Conservation (phyloP, 164 flowering plant species). For the Annona squamosa region DNA sequence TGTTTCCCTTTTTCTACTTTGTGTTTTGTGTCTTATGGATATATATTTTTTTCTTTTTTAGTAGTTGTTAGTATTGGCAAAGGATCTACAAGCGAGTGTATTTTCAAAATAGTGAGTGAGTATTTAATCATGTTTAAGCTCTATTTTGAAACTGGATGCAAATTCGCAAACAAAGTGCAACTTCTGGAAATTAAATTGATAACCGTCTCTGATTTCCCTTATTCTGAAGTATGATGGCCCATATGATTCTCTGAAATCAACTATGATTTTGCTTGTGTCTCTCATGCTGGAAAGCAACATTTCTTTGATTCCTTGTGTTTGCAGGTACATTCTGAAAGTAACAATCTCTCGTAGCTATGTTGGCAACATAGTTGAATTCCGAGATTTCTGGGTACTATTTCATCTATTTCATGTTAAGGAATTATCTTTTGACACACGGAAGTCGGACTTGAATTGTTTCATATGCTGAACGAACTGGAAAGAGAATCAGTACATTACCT, state of each 20-base stretch:
- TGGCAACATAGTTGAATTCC: constrained; percentile 73
- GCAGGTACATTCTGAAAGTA: constrained; percentile 85
- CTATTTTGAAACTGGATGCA: too few species aligned
- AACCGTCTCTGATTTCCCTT: not conserved
- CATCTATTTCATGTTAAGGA: not conserved
- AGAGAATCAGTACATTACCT: not conserved
- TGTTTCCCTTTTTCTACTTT: too few species aligned
- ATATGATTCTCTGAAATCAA: not conserved
- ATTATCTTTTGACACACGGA: not conserved
- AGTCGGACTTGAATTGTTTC: not conserved
- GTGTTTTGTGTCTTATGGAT: too few species aligned
- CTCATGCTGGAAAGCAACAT: too few species aligned
- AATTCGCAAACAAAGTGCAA: too few species aligned
- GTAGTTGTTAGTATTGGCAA: too few species aligned
- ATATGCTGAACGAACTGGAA: not conserved
- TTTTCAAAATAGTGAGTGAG: too few species aligned
- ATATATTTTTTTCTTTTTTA: too few species aligned
- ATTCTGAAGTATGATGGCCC: not conserved
- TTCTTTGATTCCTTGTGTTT: constrained; percentile 4
- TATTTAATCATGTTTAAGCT: too few species aligned
- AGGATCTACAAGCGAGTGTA: too few species aligned
- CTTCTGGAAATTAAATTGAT: too few species aligned
- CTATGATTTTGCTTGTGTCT: not conserved
- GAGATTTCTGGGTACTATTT: constrained; percentile 71
- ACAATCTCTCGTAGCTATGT: constrained; percentile 81